These are phyloP conservation scores for Neoascochyta sp. DNA, from an alignment of 2,329 filamentous ascomycete genomes.

Conservation along the genomic window DNA sequence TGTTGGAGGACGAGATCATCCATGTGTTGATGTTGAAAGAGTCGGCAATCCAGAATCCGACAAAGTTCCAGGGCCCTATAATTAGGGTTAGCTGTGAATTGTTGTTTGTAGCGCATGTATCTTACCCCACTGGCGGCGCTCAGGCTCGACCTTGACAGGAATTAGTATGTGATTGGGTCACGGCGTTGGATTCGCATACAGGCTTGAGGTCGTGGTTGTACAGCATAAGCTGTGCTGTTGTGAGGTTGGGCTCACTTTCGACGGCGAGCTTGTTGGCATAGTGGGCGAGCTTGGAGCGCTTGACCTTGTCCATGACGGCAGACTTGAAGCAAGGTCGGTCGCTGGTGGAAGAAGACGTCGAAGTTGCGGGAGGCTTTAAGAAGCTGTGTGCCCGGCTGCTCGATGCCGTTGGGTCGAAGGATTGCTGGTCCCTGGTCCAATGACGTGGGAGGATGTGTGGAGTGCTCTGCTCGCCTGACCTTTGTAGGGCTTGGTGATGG, in stretches of 20 bases:
- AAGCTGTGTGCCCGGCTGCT: conserved; percentile 18
- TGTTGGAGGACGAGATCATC: conserved; percentile 88
- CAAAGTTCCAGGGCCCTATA: conserved; percentile 8
- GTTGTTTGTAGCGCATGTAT: no score
- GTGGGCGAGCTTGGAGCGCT: conserved; percentile 36
- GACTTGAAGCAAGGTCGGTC: conserved; percentile 8
- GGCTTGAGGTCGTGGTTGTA: conserved; percentile 77
- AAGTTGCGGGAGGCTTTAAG: conserved; percentile 20
- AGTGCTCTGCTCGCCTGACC: conserved; percentile 13
- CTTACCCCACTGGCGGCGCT: conserved; percentile 72
- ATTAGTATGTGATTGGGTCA: no score
- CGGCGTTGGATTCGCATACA: no score
- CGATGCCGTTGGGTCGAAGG: no score
- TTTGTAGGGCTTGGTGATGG: conserved; percentile 9
- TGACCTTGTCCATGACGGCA: conserved; percentile 42
- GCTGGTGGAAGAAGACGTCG: conserved; percentile 14
- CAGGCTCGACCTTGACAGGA: conserved; percentile 73
- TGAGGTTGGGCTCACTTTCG: conserved; percentile 71
- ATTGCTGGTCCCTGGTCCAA: conserved; percentile 21
- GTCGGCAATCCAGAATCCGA: conserved; percentile 31
- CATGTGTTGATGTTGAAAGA: conserved; percentile 65
- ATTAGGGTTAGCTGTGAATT: background rate
- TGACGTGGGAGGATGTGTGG: conserved; percentile 30
- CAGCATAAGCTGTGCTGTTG: conserved; percentile 77
- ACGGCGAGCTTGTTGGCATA: conserved; percentile 63